Base-by-base conservation (phyloP, 768 basidiomycete genomes). In the Lentinula detonsa region DNA sequence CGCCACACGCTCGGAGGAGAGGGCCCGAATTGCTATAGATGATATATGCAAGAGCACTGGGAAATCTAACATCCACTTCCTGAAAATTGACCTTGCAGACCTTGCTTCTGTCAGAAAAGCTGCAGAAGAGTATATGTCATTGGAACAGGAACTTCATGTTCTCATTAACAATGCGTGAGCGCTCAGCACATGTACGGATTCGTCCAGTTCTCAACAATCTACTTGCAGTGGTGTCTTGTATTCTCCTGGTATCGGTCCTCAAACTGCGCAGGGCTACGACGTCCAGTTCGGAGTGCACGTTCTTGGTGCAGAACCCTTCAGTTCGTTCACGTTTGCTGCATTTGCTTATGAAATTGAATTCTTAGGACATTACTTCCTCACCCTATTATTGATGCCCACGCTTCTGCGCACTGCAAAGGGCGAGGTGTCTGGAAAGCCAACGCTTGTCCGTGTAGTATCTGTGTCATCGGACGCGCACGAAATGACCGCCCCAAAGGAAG, bases 41-140 rank as follows among this genome's bases (percentile, higher is more conserved):
- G 71, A 75, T 33, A 67, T 84, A 61, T 75, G 78, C 64, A 18
- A 62, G 21, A 70, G 58, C 43, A 81, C 80, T 0, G 81, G 80
- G 2, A 78, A 75, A 52, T 72, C 55, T 21, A 73, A 74, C 4
- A 58, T 78, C 46, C 58, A 64, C 52, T 80, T 72, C 58, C 62
- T 79, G 34, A 63, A 64, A 33, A 61, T 79, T 23, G 74, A 78
- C 53, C 68, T 79, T n/a, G 68, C 69, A 2, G 65, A 77, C 61
- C 61, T 79, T 15, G 62, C 58, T 45, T 52, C 70, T 2, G 63
- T 78, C 57, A 72, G 71, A 48, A 61, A 64, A 0, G 71, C 74
- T 6, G 74, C 71, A 1, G 71, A 73, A 51, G 70, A 70, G 43
- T 78, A 72, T 49, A 59, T 53, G 34, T 65, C 71, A 34, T 70